A percentile compares a stretch with the other conserved stretches of the same genome.
These are phyloP conservation scores for Lasiosphaeria miniovina DNA, from an alignment of 495 filamentous ascomycete species.

Conservation along the genomic window DNA sequence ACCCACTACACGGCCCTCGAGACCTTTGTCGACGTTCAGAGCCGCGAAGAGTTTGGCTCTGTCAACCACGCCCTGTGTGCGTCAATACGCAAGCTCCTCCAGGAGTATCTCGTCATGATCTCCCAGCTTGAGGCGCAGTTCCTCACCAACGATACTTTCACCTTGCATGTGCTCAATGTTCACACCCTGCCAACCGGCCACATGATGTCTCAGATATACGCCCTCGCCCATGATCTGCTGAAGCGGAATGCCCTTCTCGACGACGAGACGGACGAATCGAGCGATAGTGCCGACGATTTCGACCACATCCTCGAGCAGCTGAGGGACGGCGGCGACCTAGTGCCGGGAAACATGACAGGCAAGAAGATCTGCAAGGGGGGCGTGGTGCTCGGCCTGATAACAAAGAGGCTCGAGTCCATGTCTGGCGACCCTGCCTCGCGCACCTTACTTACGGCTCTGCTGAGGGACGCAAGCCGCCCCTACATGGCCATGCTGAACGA, in stretches of 20 bases:
- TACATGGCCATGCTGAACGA: slow-evolving; percentile 99
- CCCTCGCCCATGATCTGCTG: slow-evolving; percentile 79
- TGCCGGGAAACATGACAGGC: slow-evolving; percentile 71
- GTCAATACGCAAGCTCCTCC: slow-evolving; percentile 82
- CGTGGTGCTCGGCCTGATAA: slow-evolving; percentile 78
- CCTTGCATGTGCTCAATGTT: slow-evolving; percentile 85
- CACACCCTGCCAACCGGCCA: slow-evolving; percentile 86
- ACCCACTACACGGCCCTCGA: slow-evolving; percentile 89
- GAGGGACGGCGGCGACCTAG: slow-evolving; percentile 77
- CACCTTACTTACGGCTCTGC: slow-evolving; percentile 69
- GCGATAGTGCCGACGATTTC: slow-evolving; percentile 75
- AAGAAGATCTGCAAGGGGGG: slow-evolving; percentile 96
- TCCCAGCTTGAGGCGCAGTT: slow-evolving; percentile 91
- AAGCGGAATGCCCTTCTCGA: slow-evolving; percentile 84
- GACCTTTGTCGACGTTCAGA: slow-evolving; percentile 90
- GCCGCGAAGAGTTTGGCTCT: slow-evolving; percentile 88
- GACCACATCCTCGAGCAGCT: slow-evolving; percentile 74
- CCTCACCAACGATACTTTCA: slow-evolving; percentile 81
- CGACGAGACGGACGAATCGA: slow-evolving; percentile 78
- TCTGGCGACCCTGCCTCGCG: slow-evolving; percentile 89
- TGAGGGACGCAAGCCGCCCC: slow-evolving; percentile 85
- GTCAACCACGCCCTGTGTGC: slow-evolving; percentile 96
- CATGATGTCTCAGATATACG: slow-evolving; percentile 85
- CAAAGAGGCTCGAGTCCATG: slow-evolving; percentile 78
- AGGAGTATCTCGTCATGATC: slow-evolving; percentile 89